A percentile compares a stretch with the other conserved stretches of the same genome.
Conservation (phyloP, 805 yeast genomes). For the Kluyveromyces nonfermentans region DNA sequence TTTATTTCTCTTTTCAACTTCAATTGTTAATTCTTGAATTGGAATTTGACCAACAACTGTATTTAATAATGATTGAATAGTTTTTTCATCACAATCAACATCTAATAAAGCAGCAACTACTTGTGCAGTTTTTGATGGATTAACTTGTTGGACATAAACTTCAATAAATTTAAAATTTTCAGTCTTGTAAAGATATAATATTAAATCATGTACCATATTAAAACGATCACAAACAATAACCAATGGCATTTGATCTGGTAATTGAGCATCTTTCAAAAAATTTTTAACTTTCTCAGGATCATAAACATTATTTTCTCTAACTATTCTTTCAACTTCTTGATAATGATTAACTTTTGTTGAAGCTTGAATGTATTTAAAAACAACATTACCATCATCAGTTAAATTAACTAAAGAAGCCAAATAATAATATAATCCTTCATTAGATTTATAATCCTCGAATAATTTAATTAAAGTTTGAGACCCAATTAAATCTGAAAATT, state of each 20-base stretch:
- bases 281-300: conserved; percentile 97
- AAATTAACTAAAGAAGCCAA: conserved; percentile 87
- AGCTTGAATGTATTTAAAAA: conserved; percentile 89
- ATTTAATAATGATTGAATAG: conserved; percentile 68
- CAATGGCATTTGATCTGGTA: conserved; percentile 92
- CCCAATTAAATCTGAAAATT: conserved; percentile 89
- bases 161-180: conserved; percentile 94
- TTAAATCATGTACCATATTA: conserved; percentile 85
- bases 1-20: conserved; percentile 95
- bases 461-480: conserved; percentile 74
- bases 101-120: conserved; percentile 94
- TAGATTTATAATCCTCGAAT: conserved; percentile 87
- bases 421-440: conserved; percentile 91
- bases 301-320: conserved; percentile 86
- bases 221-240: conserved; percentile 93
- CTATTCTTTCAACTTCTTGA: conserved; percentile 92
- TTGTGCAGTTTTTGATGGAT: conserved; percentile 91
- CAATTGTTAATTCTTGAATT: conserved; percentile 75
- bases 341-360: conserved; percentile 86
- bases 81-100: conserved; percentile 91
- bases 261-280: conserved; percentile 86
- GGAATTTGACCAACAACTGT: conserved; percentile 95
- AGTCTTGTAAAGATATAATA: conserved; percentile 87
- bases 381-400: conserved; percentile 91
- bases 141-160: conserved; percentile 95